These are phyloP conservation scores for Davidsoniella neocaledoniae DNA, from an alignment of 2,329 filamentous ascomycete species.

Conservation along the genomic window DNA sequence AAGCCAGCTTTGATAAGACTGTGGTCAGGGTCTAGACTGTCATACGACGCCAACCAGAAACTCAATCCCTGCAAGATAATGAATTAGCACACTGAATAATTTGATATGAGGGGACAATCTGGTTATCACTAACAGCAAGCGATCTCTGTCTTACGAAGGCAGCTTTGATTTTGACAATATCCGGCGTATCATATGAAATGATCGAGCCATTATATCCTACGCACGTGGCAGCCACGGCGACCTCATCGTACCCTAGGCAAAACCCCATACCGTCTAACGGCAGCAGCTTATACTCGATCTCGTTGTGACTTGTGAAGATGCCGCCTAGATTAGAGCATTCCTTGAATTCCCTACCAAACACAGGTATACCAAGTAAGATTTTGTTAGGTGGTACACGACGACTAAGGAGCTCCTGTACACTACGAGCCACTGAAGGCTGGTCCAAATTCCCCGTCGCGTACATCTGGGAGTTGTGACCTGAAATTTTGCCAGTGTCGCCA, in stretches of 20 bases:
- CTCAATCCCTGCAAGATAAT: too few species aligned
- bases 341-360: neutral
- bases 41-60: too few species aligned
- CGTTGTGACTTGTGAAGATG: neutral
- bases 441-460: neutral
- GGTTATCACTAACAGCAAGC: too few species aligned
- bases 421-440: neutral
- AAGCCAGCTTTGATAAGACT: too few species aligned
- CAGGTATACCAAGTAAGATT: constrained; percentile 2
- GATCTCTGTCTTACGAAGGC: too few species aligned
- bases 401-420: neutral
- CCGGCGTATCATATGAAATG: constrained; percentile 1
- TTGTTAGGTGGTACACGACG: neutral
- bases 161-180: neutral
- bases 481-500: neutral
- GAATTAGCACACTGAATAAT: too few species aligned
- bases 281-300: neutral
- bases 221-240: neutral
- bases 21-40: too few species aligned
- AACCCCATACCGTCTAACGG: neutral
- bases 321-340: neutral
- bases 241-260: neutral
- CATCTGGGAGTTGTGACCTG: neutral
- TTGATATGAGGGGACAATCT: too few species aligned
- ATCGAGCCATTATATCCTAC: neutral